Percentiles rank a stretch among this genome's conserved stretches.
phyloP scores from a whole-genome alignment of 140 eudicot genomes.

The Stevia rebaudiana region DNA sequence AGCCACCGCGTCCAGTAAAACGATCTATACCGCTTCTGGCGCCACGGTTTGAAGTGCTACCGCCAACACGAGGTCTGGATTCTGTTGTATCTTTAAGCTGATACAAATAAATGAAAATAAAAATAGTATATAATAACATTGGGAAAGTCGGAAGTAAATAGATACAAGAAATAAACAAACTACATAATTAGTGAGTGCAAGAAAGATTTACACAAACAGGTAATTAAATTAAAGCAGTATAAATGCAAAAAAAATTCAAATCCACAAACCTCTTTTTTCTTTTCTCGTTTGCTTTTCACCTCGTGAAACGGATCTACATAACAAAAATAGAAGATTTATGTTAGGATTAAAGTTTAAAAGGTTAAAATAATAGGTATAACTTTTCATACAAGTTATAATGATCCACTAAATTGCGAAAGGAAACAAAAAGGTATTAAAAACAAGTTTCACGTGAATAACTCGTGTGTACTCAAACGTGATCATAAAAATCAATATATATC shows the following conservation, averaged over 20 bases:
- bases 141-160: not conserved
- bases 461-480: not conserved
- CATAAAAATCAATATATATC: not conserved
- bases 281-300: constrained; percentile 98
- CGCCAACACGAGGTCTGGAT: constrained; percentile 65
- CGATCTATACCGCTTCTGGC: constrained; percentile 65
- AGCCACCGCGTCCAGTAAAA: constrained; percentile 53
- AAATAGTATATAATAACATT: not conserved
- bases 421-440: not conserved
- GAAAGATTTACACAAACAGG: not conserved
- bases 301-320: constrained; percentile 80
- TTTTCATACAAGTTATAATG: not conserved
- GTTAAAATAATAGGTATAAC: not conserved
- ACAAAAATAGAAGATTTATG: constrained; percentile 14
- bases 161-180: not conserved
- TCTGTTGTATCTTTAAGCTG: constrained; percentile 84
- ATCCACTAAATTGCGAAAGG: not conserved
- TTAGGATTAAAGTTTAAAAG: constrained; percentile 22
- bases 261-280: constrained; percentile 92
- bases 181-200: not conserved
- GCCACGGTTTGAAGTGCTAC: constrained; percentile 64
- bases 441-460: not conserved
- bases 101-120: not conserved
- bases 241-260: not conserved
- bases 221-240: not conserved